Base-by-base conservation (phyloP, 805 yeast genomes). In the Candida boleticola region DNA sequence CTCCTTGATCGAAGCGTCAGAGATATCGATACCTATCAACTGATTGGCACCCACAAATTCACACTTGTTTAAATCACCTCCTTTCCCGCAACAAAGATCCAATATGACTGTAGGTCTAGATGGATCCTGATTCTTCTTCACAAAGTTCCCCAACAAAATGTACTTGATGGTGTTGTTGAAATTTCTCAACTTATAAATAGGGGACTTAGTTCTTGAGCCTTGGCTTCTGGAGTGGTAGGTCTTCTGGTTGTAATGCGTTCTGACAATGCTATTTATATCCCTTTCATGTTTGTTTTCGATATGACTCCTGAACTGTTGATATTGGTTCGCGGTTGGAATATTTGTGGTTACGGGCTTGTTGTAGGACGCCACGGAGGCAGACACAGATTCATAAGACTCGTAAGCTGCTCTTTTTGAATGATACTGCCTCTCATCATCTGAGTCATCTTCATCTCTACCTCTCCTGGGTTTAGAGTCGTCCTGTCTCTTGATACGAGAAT, bases 21-120 rank as follows among this genome's bases (percentile, higher is more conserved):
- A 89, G 34, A 93, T 83, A 63, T 93, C 99, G 22, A 93, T 74
- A 1, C 99, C 99, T 41, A 90, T 80, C 50, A 85, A 87, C 37
- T 89, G 90, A 18, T 79, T 74, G 2, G 88, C 77, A 17, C 77
- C 69, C 1, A 88, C 84, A 51, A 79, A 79, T 39, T 83, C 85
- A 82, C 96, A 92, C 60, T 93, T 93, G 52, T 85, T 80, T 54
- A 93, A 67, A 66, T 93, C 99, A 21, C 99, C 99, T 40, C 99
- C 99, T 61, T 93, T 95, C 11, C 99, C 99, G 64, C 98, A 90
- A 13, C 97, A 97, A 42, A 92, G 63, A 57, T 93, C 99, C 16
- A 93, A 66, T 1, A 85, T 76, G 74, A 46, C 78, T 66, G 36
- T 56, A 3, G 68, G 65, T 3, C 40, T 43, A 2, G 51, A 55